phyloP scores from a whole-genome alignment of 345 rosid species.

The Dipteronia sinensis region DNA sequence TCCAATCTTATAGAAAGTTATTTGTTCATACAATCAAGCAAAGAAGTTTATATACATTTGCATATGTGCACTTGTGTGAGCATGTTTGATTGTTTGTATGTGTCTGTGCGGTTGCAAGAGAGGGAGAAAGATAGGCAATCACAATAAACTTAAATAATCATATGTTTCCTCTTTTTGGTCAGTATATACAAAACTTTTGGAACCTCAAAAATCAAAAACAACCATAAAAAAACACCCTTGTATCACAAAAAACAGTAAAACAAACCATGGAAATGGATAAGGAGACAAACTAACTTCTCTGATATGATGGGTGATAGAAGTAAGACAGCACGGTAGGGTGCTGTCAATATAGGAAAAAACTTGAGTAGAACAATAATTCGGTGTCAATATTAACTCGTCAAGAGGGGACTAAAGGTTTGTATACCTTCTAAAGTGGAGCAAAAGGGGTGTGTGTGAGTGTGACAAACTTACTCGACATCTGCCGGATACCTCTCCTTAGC shows the following conservation, averaged over 20 bases:
- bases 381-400: no score
- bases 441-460: background rate
- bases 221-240: background rate
- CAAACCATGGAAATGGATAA: background rate
- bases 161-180: background rate
- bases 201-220: no score
- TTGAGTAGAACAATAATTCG: background rate
- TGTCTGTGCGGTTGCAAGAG: background rate
- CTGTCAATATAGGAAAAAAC: background rate
- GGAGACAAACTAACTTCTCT: background rate
- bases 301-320: background rate
- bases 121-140: no score
- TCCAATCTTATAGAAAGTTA: background rate
- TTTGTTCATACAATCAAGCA: background rate
- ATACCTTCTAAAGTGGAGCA: background rate
- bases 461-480: constrained; percentile 19
- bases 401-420: background rate
- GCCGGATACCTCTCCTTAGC: constrained; percentile 23
- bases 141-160: background rate
- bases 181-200: no score
- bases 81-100: background rate
- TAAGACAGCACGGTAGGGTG: background rate
- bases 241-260: background rate
- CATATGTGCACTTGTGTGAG: background rate
- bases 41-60: background rate